These are phyloP conservation scores for Juglanconis juglandina DNA, from an alignment of 2,329 filamentous ascomycete species.

Conservation along the genomic window DNA sequence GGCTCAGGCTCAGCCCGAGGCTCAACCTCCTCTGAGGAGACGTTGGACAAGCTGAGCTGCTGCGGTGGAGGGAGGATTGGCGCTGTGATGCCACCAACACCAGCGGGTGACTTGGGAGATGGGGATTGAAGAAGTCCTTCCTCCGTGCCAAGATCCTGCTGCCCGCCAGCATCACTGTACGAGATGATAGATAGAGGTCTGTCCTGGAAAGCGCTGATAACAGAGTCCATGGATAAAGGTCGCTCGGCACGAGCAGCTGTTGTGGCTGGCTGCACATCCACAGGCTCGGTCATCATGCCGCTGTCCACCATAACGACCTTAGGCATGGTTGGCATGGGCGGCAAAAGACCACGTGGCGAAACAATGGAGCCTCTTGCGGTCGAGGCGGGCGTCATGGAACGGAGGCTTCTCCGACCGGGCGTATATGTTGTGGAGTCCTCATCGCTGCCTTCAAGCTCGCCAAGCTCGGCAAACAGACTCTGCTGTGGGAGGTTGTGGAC, in stretches of 20 bases:
- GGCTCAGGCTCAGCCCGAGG: constrained; percentile 32
- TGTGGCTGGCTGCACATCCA: constrained; percentile 33
- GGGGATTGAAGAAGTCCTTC: constrained; percentile 54
- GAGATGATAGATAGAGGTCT: constrained; percentile 46
- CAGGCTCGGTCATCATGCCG: constrained; percentile 58
- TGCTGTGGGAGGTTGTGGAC: constrained; percentile 56
- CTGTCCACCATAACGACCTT: constrained; percentile 57
- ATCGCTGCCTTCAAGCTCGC: constrained; percentile 72
- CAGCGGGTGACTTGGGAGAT: constrained; percentile 40
- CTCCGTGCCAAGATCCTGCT: constrained; percentile 48
- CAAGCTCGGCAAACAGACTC: constrained; percentile 88
- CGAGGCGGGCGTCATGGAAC: constrained; percentile 48
- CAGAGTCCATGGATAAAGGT: constrained; percentile 41
- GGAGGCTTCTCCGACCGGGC: constrained; percentile 47
- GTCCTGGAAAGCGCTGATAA: constrained; percentile 18
- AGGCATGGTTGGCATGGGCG: constrained; percentile 48
- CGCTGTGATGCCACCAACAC: constrained; percentile 19
- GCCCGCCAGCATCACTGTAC: constrained; percentile 52
- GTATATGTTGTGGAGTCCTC: constrained; percentile 63
- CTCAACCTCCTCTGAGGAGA: constrained; percentile 43
- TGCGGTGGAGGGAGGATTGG: constrained; percentile 31
- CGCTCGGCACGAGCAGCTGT: constrained; percentile 37
- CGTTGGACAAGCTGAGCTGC: constrained; percentile 40
- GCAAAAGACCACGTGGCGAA: constrained; percentile 37
- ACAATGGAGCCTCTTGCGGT: constrained; percentile 35